phyloP scores from a whole-genome alignment of 441 rosid genomes.

The Croton laevigatus region DNA sequence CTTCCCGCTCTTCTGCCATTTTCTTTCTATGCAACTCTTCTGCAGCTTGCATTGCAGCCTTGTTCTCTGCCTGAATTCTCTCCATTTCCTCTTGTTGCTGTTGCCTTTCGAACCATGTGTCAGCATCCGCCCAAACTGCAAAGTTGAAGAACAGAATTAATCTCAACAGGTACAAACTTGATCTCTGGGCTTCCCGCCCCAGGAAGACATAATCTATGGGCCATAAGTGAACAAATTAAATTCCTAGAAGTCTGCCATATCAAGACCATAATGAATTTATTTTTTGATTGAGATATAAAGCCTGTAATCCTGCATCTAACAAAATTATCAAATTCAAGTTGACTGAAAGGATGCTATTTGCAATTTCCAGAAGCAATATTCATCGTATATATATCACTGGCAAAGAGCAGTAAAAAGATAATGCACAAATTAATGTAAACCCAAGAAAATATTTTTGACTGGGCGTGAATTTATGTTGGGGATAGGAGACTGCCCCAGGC shows the following conservation, averaged over 20 bases:
- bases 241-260: neutral
- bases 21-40: conserved; percentile 94
- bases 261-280: neutral
- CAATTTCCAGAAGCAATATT: neutral
- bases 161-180: neutral
- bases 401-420: neutral
- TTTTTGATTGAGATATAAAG: neutral
- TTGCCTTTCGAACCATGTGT: conserved; percentile 94
- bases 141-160: conserved; percentile 9
- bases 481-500: neutral
- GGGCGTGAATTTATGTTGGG: too few species aligned
- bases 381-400: neutral
- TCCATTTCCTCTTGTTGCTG: conserved; percentile 87
- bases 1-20: conserved; percentile 71
- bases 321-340: neutral
- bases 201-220: neutral
- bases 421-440: neutral
- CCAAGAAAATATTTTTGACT: neutral
- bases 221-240: neutral
- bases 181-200: neutral
- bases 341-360: neutral
- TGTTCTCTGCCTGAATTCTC: conserved; percentile 76
- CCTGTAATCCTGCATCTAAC: neutral
- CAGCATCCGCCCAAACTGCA: conserved; percentile 97
- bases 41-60: conserved; percentile 77